Evolutionary conservation across 176 grass and related monocot genomes (phyloP).

Genomic region (Elymus sibiricus): DNA sequence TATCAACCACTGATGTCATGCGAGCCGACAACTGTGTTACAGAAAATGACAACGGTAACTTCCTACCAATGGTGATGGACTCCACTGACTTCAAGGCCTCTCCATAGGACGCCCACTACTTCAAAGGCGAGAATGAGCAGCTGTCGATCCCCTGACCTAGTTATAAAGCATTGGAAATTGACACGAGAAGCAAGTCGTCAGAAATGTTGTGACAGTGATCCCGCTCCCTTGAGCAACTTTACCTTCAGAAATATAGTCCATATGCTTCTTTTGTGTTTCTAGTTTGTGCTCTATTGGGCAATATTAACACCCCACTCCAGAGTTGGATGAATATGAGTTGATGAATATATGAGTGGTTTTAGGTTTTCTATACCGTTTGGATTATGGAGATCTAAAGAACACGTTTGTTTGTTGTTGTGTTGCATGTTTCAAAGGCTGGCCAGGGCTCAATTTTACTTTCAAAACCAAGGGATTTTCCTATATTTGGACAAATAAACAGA

Average conservation of each 20-base stretch:
- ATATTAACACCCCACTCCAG: background rate
- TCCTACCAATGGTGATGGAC: conserved; percentile 43
- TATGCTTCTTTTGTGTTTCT: background rate
- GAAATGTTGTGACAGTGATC: background rate
- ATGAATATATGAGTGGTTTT: background rate
- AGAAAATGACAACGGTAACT: conserved; percentile 56
- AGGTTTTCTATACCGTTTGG: too few species aligned
- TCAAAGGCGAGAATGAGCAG: conserved; percentile 49
- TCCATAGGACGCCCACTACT: conserved; percentile 25
- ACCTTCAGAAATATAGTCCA: too few species aligned
- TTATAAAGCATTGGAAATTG: background rate
- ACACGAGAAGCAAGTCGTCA: background rate
- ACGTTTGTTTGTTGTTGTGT: too few species aligned
- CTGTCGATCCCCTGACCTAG: conserved; percentile 25
- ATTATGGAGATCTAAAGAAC: too few species aligned
- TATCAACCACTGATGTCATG: conserved; percentile 3
- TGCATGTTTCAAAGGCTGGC: too few species aligned
- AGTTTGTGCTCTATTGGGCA: background rate
- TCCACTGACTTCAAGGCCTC: too few species aligned
- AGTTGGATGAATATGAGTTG: background rate
- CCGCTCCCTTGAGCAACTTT: too few species aligned
- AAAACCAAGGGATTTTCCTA: too few species aligned
- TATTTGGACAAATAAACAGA: too few species aligned
- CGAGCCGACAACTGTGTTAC: conserved; percentile 54
- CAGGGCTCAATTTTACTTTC: too few species aligned